These are phyloP conservation scores for Globisporangium abappressorium DNA, from an alignment of 352 stramenopile species.

Conservation along the genomic window DNA sequence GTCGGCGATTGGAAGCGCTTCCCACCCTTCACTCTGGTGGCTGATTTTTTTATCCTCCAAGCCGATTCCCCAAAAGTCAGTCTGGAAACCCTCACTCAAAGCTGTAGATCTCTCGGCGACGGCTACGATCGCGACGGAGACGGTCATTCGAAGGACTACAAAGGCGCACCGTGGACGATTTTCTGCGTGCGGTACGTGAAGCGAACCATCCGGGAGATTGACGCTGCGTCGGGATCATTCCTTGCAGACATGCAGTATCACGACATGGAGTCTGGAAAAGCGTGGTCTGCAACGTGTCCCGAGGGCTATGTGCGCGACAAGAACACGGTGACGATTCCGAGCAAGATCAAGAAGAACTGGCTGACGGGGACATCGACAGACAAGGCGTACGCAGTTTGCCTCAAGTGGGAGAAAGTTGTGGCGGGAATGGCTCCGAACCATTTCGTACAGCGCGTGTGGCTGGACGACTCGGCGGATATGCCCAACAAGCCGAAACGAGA, in stretches of 20 bases:
- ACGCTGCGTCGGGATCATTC: conserved; percentile 16
- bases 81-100: conserved; percentile 30
- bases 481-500: conserved; percentile 27
- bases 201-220: conserved; percentile 29
- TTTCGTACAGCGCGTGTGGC: conserved; percentile 39
- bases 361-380: conserved; percentile 27
- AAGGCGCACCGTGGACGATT: conserved; percentile 38
- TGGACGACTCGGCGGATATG: conserved; percentile 39
- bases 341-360: conserved; percentile 34
- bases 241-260: conserved; percentile 32
- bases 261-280: conserved; percentile 31
- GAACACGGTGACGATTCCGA: conserved; percentile 28
- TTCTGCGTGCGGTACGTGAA: conserved; percentile 36
- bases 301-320: conserved; percentile 31
- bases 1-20: conserved; percentile 27
- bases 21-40: conserved; percentile 25
- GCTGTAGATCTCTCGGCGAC: conserved; percentile 21
- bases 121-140: conserved; percentile 41
- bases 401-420: conserved; percentile 29
- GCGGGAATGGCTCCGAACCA: conserved; percentile 15
- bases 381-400: conserved; percentile 31
- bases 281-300: conserved; percentile 23
- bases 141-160: conserved; percentile 47
- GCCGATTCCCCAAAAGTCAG: conserved; percentile 20
- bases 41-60: conserved; percentile 35